Conservation (phyloP, 306 rosid genomes). For the Phaseolus lunatus region DNA sequence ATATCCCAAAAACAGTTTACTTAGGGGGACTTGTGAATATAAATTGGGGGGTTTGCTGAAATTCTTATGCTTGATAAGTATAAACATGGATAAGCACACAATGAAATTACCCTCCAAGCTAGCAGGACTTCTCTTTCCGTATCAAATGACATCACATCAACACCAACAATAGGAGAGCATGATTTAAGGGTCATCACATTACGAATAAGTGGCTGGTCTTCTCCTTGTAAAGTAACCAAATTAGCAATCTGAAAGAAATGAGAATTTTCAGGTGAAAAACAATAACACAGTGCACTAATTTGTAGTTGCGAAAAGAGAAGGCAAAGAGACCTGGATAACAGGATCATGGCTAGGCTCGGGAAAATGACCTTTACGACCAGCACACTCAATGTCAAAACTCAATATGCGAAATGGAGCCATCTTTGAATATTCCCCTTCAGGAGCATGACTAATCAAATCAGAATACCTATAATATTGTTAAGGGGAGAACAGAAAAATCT, state of each 20-base stretch:
- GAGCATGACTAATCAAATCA: constrained; percentile 84
- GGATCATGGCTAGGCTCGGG: constrained; percentile 97
- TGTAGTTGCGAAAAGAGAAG: constrained; percentile 19
- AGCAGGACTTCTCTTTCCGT: constrained; percentile 90
- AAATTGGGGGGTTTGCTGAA: constrained; percentile 11
- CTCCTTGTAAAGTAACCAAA: constrained; percentile 93
- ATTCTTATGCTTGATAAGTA: constrained; percentile 16
- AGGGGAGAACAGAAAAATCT: constrained; percentile 47
- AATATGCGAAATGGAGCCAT: constrained; percentile 98
- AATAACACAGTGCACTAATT: constrained; percentile 8
- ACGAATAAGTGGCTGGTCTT: constrained; percentile 75
- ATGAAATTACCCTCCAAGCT: constrained; percentile 89
- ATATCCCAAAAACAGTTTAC: constrained; percentile 16
- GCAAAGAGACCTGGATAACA: constrained; percentile 82
- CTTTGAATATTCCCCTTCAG: constrained; percentile 94
- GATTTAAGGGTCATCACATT: constrained; percentile 96
- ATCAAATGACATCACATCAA: constrained; percentile 87
- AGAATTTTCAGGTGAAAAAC: constrained; percentile 44
- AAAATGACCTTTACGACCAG: constrained; percentile 99
- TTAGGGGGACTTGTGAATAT: constrained; percentile 1
- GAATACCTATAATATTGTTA: constrained; percentile 75
- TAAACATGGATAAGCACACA: constrained; percentile 8
- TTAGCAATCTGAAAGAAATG: constrained; percentile 76
- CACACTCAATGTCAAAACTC: constrained; percentile 99
- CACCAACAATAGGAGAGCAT: constrained; percentile 95